These are phyloP conservation scores for Colletotrichum gloeosporioides DNA, from an alignment of 2,329 filamentous ascomycete species.

Conservation along the genomic window DNA sequence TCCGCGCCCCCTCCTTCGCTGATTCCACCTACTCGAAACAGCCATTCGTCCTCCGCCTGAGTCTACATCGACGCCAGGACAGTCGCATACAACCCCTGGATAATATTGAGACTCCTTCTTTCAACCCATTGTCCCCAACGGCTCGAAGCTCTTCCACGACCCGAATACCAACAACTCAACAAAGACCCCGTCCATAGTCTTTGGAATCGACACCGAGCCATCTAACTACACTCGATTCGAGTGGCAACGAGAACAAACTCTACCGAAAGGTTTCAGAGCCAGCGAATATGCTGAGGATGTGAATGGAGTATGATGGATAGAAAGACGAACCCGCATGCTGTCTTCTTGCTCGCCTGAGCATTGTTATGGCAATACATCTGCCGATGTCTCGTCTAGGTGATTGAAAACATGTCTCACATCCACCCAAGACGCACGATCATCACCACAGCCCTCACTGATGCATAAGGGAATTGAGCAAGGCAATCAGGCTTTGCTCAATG, in stretches of 20 bases:
- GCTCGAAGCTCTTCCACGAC: too few relatives aligned
- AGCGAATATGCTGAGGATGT: not conserved
- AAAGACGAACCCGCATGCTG: not conserved
- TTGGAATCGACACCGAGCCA: not conserved
- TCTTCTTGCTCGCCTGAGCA: not conserved
- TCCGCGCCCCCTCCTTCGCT: not conserved
- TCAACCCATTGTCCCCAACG: too few relatives aligned
- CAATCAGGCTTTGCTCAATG: not conserved
- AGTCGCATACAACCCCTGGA: rapidly evolving
- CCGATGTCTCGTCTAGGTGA: not conserved
- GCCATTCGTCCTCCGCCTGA: too few relatives aligned
- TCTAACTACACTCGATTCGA: not conserved
- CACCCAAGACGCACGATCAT: not conserved
- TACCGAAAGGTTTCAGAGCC: not conserved
- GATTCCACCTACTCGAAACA: not conserved
- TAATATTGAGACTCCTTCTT: too few relatives aligned
- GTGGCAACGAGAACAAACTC: not conserved
- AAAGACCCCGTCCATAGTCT: too few relatives aligned
- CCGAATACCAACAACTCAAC: too few relatives aligned
- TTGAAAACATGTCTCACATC: too few relatives aligned
- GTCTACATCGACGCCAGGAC: too few relatives aligned
- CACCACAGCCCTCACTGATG: not conserved
- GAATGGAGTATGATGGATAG: not conserved
- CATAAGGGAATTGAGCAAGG: not conserved
- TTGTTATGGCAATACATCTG: not conserved